These are phyloP conservation scores for Epicoccum nigrum DNA, from an alignment of 2,329 filamentous ascomycete genomes.

Conservation along the genomic window DNA sequence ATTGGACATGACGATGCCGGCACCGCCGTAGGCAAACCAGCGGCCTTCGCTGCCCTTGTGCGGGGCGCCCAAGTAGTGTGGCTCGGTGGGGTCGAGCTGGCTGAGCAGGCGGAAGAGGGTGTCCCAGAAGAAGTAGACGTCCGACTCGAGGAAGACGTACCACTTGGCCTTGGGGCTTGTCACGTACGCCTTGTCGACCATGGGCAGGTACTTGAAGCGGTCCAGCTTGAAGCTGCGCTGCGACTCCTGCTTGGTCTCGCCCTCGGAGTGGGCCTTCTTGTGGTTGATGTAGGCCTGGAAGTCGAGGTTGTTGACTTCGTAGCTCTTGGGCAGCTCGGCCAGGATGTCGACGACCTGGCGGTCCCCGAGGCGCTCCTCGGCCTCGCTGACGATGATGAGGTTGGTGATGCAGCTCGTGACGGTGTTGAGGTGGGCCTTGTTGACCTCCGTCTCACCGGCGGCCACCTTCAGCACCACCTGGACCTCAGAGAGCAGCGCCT, in stretches of 20 bases:
- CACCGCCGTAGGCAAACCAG: conserved; percentile 54
- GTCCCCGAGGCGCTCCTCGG: conserved; percentile 60
- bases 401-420: conserved; percentile 62
- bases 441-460: conserved; percentile 51
- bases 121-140: conserved; percentile 49
- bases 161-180: conserved; percentile 45
- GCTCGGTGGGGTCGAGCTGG: conserved; percentile 44
- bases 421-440: conserved; percentile 57
- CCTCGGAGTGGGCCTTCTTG: conserved; percentile 45
- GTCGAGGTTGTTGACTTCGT: conserved; percentile 53
- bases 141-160: conserved; percentile 49
- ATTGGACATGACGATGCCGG: conserved; percentile 54
- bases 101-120: conserved; percentile 52
- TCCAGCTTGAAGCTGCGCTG: conserved; percentile 61
- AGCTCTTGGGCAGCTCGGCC: conserved; percentile 55
- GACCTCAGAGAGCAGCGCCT: conserved; percentile 49
- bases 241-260: conserved; percentile 53
- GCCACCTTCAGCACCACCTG: conserved; percentile 59
- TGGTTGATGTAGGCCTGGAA: conserved; percentile 59
- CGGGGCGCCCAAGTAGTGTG: conserved; percentile 50
- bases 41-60: conserved; percentile 40
- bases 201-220: conserved; percentile 65
- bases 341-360: conserved; percentile 57
- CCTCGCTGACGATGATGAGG: conserved; percentile 65
- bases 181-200: conserved; percentile 59